Evolutionary conservation across 179 eudicot genomes (phyloP), one percentile per base, ranked within the genome.

Genomic region (Patellifolia procumbens): DNA sequence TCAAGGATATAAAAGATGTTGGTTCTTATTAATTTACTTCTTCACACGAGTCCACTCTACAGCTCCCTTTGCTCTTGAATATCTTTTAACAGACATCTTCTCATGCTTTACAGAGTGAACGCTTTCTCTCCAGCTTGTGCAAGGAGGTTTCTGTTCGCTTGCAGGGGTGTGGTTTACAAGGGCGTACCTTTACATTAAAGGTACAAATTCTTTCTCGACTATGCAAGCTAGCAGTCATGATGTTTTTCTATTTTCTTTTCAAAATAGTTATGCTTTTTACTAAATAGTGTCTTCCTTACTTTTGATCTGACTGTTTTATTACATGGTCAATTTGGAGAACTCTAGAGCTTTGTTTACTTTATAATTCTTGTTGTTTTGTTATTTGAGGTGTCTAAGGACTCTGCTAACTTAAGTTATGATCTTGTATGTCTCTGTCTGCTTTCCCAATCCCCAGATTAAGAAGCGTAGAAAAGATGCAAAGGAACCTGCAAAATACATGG

Each of bases 401-500:
- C 39, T 49, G 29, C 28, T 32, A n/a, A 29, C 37, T 69, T 29
- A 10, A 31, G 24, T 7, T 73, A 2, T 0, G 20, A 8, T 51
- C 28, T 68, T 32, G 42, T 46, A 22, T 74, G 22, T 68, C 7
- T 61, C 13, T 43, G 8, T 58, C 16, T 20, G 19, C 15, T 17
- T 24, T 43, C 29, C 29, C 28, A 35, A 53, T 83, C 62, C 64
- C 46, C 82, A 96, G 98, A 83, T 96, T 78, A 96, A 91, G 85
- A 93, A 96, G 86, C 88, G 91, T 74, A 90, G 80, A 84, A 83
- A 85, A 87, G 95, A 85, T 73, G 94, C 97, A n/a, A 86, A 82
- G 82, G 95, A 96, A 86, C 99, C 98, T 76, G 70, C 85, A 56
- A 96, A 96, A 81, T 93, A 86, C 80, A 88, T 96, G 97, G 99